Percentiles rank a stretch among this genome's conserved stretches.
phyloP scores from a whole-genome alignment of 345 rosid genomes.

The Eutrema yunnanense region DNA sequence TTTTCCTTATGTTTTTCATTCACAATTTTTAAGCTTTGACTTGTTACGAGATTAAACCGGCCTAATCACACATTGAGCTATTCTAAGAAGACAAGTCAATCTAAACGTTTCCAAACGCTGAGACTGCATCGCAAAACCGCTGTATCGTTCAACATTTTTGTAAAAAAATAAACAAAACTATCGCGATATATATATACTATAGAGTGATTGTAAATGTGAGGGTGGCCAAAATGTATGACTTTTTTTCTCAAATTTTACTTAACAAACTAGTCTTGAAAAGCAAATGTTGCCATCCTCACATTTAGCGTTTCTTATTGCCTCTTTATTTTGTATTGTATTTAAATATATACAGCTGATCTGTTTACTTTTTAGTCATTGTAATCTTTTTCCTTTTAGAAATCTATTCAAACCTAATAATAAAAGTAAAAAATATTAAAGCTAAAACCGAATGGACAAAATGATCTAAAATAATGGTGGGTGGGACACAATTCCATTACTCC shows the following conservation, averaged over 20 bases:
- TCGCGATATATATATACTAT: neutral
- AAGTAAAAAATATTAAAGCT: conserved; percentile 19
- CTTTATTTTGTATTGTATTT: neutral
- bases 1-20: neutral
- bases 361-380: conserved; percentile 20
- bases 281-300: conserved; percentile 20
- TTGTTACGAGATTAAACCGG: neutral
- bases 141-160: neutral
- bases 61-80: neutral
- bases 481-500: conserved; percentile 21
- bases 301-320: conserved; percentile 9
- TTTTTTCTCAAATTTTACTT: neutral
- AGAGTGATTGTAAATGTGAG: neutral
- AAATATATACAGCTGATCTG: conserved; percentile 1
- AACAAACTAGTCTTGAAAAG: conserved; percentile 14
- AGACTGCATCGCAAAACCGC: neutral
- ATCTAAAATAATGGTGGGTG: conserved; percentile 26
- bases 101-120: neutral
- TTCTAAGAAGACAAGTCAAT: neutral
- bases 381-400: conserved; percentile 13
- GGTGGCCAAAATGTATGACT: neutral
- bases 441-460: conserved; percentile 26
- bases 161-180: too few species aligned
- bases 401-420: conserved; percentile 29
- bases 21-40: neutral